Base-by-base conservation (phyloP, 345 rosid genomes). In the Dipteronia sinensis region DNA sequence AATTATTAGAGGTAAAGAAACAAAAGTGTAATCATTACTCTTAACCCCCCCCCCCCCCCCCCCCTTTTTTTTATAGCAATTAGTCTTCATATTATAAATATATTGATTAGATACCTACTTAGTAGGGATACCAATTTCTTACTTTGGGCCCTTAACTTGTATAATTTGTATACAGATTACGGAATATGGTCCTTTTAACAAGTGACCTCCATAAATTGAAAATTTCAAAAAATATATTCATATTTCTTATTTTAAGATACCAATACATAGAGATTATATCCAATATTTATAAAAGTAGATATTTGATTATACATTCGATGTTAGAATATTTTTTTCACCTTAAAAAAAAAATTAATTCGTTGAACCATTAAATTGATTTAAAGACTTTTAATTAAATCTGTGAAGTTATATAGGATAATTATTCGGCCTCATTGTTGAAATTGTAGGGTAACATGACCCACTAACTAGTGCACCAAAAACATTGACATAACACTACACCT, bases 1-100 rank as follows among this genome's bases (percentile, higher is more conserved):
- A 76, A 76, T 76, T 76, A 76, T 67, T 76, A 38, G 25, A 20
- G 66, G 27, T 9, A 67, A 55, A 40, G 12, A 3, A 67, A 56
- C 73, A 55, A 56, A 40, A 56, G 40, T 1, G 38, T 40, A 4
- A 67, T 67, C 65, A 76, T 55, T 25, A 31, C 38, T n/a, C 27
- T 34, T 75, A 47, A 34, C 17, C 15, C 25, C 64, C 2, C 19
- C 19, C 15, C 25, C 64, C 2, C 19, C 19, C 17, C 15, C 25
- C 64, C 2, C 19, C 19, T n/a, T n/a, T 59, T 7, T 59, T 9
- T 20, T 59, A 15, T 63, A 6, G 67, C 27, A 61, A 42, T n/a
- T 71, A 31, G 17, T n/a, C 29, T n/a, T 7, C 25, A 1, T 6
- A 23, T 46, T 16, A 15, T 25, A 13, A 58, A 34, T 62, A 3